Conservation (phyloP, 257 asterid genomes). For the Ilex aquifolium region DNA sequence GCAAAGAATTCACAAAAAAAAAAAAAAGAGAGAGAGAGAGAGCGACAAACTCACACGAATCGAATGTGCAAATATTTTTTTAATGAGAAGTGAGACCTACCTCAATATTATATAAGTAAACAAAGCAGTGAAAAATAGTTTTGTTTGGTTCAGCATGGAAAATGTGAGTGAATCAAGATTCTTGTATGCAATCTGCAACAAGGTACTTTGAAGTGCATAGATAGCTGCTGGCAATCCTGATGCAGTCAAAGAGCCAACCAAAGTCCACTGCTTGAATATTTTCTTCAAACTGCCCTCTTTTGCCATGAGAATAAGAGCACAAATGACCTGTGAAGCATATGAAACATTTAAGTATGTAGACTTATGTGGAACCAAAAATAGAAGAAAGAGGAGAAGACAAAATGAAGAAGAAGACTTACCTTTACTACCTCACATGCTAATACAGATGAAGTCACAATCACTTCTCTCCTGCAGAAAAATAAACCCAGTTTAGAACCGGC, state of each 20-base stretch:
- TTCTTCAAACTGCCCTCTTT: slow-evolving; percentile 74
- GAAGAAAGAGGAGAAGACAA: slow-evolving; percentile 5
- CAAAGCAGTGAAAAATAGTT: slow-evolving; percentile 86
- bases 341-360: not conserved
- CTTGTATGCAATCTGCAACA: slow-evolving; percentile 84
- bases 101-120: slow-evolving; percentile 76
- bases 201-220: slow-evolving; percentile 92
- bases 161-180: slow-evolving; percentile 97
- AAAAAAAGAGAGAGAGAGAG: too few species aligned
- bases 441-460: slow-evolving; percentile 86
- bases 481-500: too few species aligned
- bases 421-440: slow-evolving; percentile 78
- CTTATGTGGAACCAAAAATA: not conserved
- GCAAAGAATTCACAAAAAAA: too few species aligned
- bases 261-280: slow-evolving; percentile 68
- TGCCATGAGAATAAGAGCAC: slow-evolving; percentile 73
- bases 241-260: slow-evolving; percentile 81
- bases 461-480: slow-evolving; percentile 72
- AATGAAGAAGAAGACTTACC: slow-evolving; percentile 38
- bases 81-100: slow-evolving; percentile 28
- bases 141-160: slow-evolving; percentile 96
- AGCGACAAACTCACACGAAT: too few species aligned
- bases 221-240: slow-evolving; percentile 97
- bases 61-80: too few species aligned
- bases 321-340: slow-evolving; percentile 52